Conservation (phyloP, 495 filamentous ascomycete genomes). For the Tuber microsphaerosporum region DNA sequence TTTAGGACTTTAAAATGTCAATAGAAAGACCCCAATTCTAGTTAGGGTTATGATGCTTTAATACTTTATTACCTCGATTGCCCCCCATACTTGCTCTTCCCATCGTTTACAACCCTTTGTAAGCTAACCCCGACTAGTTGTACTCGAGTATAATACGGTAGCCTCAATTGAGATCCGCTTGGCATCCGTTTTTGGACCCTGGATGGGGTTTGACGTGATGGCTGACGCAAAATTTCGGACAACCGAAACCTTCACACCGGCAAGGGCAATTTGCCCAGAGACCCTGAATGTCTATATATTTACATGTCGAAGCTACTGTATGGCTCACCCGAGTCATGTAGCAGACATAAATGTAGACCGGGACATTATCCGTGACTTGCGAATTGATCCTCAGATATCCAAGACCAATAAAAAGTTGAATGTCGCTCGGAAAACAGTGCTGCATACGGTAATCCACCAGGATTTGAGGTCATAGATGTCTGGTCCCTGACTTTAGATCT, state of each 20-base stretch:
- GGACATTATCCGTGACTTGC: neutral
- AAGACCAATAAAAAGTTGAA: neutral
- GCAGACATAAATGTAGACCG: neutral
- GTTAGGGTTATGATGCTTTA: neutral
- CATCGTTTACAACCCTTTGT: neutral
- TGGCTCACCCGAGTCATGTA: neutral
- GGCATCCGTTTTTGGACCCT: neutral
- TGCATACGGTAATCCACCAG: neutral
- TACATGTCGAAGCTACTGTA: neutral
- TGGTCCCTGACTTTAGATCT: neutral
- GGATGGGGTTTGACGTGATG: neutral
- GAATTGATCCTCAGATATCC: neutral
- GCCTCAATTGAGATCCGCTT: neutral
- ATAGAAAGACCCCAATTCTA: neutral
- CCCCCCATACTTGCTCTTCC: neutral
- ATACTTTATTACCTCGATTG: neutral
- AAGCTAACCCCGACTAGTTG: neutral
- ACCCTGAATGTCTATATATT: neutral
- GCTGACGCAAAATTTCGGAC: neutral
- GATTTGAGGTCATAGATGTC: neutral
- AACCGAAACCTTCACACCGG: neutral
- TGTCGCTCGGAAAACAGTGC: neutral
- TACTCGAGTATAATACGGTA: too few species aligned
- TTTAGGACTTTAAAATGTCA: neutral
- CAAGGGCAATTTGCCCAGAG: neutral